Base-by-base conservation (phyloP, 1,139 yeast species). In the Suhomyces yuchorum region DNA sequence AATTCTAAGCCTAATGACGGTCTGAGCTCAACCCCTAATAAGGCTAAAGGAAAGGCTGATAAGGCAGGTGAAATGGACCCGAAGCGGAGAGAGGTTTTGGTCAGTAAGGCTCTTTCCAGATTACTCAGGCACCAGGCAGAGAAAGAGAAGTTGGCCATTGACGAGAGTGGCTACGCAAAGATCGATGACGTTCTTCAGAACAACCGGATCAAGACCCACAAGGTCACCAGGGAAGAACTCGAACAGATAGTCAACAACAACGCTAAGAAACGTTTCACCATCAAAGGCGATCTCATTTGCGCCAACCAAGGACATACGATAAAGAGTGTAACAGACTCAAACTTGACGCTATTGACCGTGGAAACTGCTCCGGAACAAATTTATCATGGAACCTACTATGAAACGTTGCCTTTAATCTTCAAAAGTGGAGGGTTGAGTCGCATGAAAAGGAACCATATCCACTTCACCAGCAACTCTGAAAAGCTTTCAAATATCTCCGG, bases 301-400 rank as follows among this genome's bases (percentile, higher is more conserved):
- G 99, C 99, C 1, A 85, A 85, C 48, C 99, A 93, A 65, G 99
- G 99, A 8, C 99, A 93, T 64, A 84, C 96, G 0, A 69, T 93
- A 12, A 56, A 66, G 23, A 61, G 68, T 1, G 77, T 86, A 0
- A 55, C 53, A 14, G 75, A 77, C 30, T 60, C 59, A 14, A 78
- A 78, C 34, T 75, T 80, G 20, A 74, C 71, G 11, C 62, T 81
- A 49, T 52, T 73, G 20, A 53, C 59, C n/a, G 30, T 48, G 9
- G 59, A 51, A 2, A 60, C 65, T 12, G 46, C 63, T 2, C 71
- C 71, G 1, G 38, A 48, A 1, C 58, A 56, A 19, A 75, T 89
- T 4, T 81, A 88, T 33, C 99, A 95, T 63, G 99, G 99, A 6
- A 93, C 99, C 0, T 82, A 75, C 52, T 50, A 49, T n/a, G 62